Evolutionary conservation across 2,329 filamentous ascomycete genomes (phyloP).

Genomic region (Grosmannia serpens): DNA sequence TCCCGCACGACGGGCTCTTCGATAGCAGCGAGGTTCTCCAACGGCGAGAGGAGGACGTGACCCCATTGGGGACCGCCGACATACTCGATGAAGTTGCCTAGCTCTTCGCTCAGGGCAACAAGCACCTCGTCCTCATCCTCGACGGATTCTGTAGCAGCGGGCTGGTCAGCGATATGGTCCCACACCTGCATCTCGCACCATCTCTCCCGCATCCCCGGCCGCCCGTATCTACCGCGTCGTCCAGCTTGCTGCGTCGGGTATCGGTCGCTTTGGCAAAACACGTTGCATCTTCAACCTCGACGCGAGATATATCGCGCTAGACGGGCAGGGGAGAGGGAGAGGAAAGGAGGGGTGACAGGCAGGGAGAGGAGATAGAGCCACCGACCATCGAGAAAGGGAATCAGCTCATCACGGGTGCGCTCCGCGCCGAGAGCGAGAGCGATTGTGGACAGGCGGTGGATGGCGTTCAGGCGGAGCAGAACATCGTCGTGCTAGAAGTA

Average conservation of each 20-base stretch:
- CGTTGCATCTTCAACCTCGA: neutral
- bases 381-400: conserved; percentile 97
- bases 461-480: conserved; percentile 92
- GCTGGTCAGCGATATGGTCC: conserved; percentile 1
- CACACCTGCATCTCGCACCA: neutral
- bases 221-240: neutral
- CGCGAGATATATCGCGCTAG: neutral
- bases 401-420: conserved; percentile 94
- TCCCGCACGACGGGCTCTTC: conserved; percentile 96
- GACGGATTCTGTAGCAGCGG: conserved; percentile 64
- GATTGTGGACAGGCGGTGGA: conserved; percentile 95
- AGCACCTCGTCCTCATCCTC: conserved; percentile 98
- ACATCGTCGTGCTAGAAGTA: conserved; percentile 87
- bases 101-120: conserved; percentile 91
- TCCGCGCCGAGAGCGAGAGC: conserved; percentile 91
- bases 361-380: conserved; percentile 12
- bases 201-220: neutral
- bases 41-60: conserved; percentile 89
- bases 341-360: neutral
- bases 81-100: conserved; percentile 94
- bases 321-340: neutral
- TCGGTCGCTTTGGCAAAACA: neutral
- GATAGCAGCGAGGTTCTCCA: conserved; percentile 97
- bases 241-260: neutral
- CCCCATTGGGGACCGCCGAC: conserved; percentile 89